phyloP scores from a whole-genome alignment of 2,329 filamentous ascomycete genomes.

The Alternaria novae-zelandiae region DNA sequence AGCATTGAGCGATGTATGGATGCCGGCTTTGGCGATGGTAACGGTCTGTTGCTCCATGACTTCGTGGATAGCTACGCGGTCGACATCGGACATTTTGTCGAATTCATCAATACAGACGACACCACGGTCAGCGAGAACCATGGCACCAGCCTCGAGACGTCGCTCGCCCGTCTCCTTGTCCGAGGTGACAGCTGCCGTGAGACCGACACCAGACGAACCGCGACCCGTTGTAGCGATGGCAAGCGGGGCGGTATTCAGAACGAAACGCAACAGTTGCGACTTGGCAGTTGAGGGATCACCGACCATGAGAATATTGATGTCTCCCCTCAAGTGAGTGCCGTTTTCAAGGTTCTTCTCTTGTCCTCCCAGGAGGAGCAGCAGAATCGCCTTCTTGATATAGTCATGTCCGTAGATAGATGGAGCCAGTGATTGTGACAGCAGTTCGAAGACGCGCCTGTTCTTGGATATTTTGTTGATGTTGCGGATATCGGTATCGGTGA shows the following conservation, averaged over 20 bases:
- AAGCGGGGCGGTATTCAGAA: constrained; percentile 93
- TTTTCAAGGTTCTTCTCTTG: constrained; percentile 99
- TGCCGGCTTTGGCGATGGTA: constrained; percentile 97
- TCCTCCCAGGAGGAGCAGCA: constrained; percentile 92
- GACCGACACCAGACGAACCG: constrained; percentile 95
- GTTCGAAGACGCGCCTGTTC: constrained; percentile 89
- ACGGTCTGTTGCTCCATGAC: constrained; percentile 99
- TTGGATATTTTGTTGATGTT: constrained; percentile 99
- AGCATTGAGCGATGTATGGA: constrained; percentile 95
- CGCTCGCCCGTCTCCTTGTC: constrained; percentile 98
- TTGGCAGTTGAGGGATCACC: constrained; percentile 98
- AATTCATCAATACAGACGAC: constrained; percentile 99
- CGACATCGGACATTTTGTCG: constrained; percentile 99
- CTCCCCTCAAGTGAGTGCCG: constrained; percentile 94
- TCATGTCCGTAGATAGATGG: constrained; percentile 97
- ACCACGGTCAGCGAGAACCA: constrained; percentile 96
- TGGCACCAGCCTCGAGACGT: constrained; percentile 93
- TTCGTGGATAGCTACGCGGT: constrained; percentile 98
- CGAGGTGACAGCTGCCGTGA: constrained; percentile 93
- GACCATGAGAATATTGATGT: constrained; percentile 99
- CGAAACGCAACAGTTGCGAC: constrained; percentile 95
- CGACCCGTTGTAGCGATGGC: constrained; percentile 97
- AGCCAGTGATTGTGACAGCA: constrained; percentile 91
- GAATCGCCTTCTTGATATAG: constrained; percentile 96
- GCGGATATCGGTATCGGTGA: constrained; percentile 95